Percentiles rank a stretch among this genome's conserved stretches.
phyloP scores from a whole-genome alignment of 2,329 filamentous ascomycete genomes.

The Penicillium nordicum region DNA sequence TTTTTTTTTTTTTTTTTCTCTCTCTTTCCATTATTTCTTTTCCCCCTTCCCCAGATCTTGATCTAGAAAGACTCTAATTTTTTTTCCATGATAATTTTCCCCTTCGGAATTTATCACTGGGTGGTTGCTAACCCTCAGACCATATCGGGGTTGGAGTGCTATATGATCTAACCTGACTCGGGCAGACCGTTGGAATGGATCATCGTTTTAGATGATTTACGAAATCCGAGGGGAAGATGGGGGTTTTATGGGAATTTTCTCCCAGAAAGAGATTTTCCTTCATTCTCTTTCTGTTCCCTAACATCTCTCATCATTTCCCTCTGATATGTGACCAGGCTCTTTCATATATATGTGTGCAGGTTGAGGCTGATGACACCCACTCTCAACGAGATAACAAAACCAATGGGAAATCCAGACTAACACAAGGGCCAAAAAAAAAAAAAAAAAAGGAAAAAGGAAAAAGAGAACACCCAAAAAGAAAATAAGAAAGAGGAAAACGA shows the following conservation, averaged over 20 bases:
- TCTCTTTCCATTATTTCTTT: not conserved
- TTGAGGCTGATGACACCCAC: slow-evolving; percentile 8
- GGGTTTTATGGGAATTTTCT: not conserved
- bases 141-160: slow-evolving; percentile 12
- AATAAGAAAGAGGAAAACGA: not conserved
- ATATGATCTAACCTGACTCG: slow-evolving; percentile 27
- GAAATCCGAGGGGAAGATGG: slow-evolving; percentile 1
- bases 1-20: slow-evolving; percentile 4
- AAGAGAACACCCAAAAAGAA: not conserved
- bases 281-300: not conserved
- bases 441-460: not conserved
- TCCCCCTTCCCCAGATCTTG: not conserved
- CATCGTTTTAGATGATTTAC: slow-evolving; percentile 15
- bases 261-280: not conserved
- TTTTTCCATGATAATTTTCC: not conserved
- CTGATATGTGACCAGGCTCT: not conserved
- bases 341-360: not conserved
- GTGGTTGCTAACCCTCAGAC: not conserved
- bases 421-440: not conserved
- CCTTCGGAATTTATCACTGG: not conserved
- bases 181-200: slow-evolving; percentile 27
- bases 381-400: slow-evolving; percentile 11
- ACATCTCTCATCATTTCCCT: not conserved
- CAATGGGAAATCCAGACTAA: slow-evolving; percentile 1
- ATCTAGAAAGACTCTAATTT: not conserved